These are phyloP conservation scores for Penicillium sp. DNA, from an alignment of 2,329 filamentous ascomycete species.

Conservation along the genomic window DNA sequence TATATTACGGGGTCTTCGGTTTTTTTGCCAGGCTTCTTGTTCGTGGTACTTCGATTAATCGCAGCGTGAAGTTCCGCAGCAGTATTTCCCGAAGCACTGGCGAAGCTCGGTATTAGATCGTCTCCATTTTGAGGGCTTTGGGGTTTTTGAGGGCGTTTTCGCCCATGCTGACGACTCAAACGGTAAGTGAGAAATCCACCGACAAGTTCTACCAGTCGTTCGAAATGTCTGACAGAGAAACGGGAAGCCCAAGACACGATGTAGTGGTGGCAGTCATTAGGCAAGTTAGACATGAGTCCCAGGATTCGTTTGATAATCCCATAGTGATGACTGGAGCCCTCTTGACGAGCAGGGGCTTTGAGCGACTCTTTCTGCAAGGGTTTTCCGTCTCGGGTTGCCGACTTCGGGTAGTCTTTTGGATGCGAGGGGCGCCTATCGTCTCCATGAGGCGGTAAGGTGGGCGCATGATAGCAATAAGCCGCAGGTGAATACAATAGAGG, in stretches of 20 bases:
- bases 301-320: constrained; percentile 82
- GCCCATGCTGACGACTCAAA: constrained; percentile 68
- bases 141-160: constrained; percentile 60
- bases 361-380: constrained; percentile 20
- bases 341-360: constrained; percentile 29
- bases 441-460: constrained; percentile 20
- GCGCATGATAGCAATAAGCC: constrained; percentile 17
- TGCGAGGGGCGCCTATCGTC: constrained; percentile 33
- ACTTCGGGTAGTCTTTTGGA: constrained; percentile 23
- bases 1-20: constrained; percentile 59
- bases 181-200: constrained; percentile 80
- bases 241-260: constrained; percentile 76
- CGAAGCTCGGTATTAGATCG: constrained; percentile 69
- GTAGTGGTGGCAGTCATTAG: constrained; percentile 72
- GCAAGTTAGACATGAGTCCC: constrained; percentile 74
- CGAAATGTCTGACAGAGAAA: constrained; percentile 66
- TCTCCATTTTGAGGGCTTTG: constrained; percentile 56
- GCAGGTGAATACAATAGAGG: constrained; percentile 64
- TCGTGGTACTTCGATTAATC: constrained; percentile 53
- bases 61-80: constrained; percentile 75
- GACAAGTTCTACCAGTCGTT: constrained; percentile 72
- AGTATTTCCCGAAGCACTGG: constrained; percentile 61
- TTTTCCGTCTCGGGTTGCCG: constrained; percentile 19
- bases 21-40: constrained; percentile 57
- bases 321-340: constrained; percentile 67